phyloP scores from a whole-genome alignment of 495 filamentous ascomycete genomes.

The Talaromyces ruber region DNA sequence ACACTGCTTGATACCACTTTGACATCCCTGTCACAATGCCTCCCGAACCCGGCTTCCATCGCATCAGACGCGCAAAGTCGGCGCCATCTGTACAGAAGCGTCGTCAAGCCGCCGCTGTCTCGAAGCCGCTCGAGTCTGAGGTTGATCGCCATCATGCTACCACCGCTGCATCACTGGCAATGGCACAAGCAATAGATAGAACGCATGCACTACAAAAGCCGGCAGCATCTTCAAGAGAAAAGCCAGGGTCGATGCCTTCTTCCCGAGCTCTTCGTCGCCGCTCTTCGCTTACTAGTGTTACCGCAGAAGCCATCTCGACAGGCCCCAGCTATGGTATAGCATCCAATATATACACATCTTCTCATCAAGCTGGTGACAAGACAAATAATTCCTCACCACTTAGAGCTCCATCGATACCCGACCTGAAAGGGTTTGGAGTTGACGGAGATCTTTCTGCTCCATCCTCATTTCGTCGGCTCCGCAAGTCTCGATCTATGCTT shows the following conservation, averaged over 20 bases:
- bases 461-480: constrained; percentile 67
- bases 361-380: not conserved
- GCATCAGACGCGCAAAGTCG: constrained; percentile 54
- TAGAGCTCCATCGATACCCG: constrained; percentile 25
- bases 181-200: constrained; percentile 45
- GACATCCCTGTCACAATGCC: constrained; percentile 12
- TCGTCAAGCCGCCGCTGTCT: constrained; percentile 11
- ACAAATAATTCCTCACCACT: constrained; percentile 9
- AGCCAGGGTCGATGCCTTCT: constrained; percentile 18
- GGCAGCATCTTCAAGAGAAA: constrained; percentile 23
- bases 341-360: not conserved
- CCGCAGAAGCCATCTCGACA: constrained; percentile 1
- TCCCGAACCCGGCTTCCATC: constrained; percentile 27
- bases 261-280: constrained; percentile 27
- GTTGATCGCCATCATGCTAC: constrained; percentile 54
- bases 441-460: constrained; percentile 55
- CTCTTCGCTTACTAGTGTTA: constrained; percentile 10
- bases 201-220: constrained; percentile 19
- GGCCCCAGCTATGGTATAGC: constrained; percentile 4
- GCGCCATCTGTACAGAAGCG: constrained; percentile 46
- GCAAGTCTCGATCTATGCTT: constrained; percentile 68
- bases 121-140: constrained; percentile 43
- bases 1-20: not conserved
- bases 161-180: constrained; percentile 60
- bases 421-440: constrained; percentile 35